phyloP scores from a whole-genome alignment of 495 filamentous ascomycete species.

The Aspergillus ostianus region DNA sequence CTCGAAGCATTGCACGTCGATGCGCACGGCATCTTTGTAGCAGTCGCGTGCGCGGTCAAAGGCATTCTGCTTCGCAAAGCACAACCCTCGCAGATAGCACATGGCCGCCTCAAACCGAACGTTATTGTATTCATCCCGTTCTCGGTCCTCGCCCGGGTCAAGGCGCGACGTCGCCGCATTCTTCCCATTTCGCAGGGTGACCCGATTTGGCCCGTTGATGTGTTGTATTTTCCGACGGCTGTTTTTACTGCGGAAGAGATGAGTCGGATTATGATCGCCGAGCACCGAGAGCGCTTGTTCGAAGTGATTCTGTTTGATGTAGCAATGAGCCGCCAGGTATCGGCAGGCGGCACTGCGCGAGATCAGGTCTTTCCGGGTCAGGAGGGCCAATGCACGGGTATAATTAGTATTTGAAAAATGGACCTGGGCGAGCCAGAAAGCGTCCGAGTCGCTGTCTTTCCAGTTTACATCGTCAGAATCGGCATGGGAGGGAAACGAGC shows the following conservation, averaged over 20 bases:
- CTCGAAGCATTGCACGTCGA: slow-evolving; percentile 98
- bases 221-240: slow-evolving; percentile 60
- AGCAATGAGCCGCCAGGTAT: slow-evolving; percentile 90
- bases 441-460: slow-evolving; percentile 82
- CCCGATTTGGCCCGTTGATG: slow-evolving; percentile 48
- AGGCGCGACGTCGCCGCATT: slow-evolving; percentile 36
- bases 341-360: slow-evolving; percentile 77
- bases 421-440: slow-evolving; percentile 90
- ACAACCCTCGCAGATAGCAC: slow-evolving; percentile 92
- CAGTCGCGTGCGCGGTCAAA: slow-evolving; percentile 97
- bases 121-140: slow-evolving; percentile 66
- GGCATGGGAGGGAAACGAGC: background rate
- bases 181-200: slow-evolving; percentile 49
- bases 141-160: slow-evolving; percentile 62
- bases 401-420: slow-evolving; percentile 95
- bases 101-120: slow-evolving; percentile 91
- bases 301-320: slow-evolving; percentile 84
- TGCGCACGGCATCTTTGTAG: slow-evolving; percentile 94
- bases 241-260: slow-evolving; percentile 71
- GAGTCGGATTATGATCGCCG: slow-evolving; percentile 86
- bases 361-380: slow-evolving; percentile 82
- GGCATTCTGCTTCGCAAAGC: slow-evolving; percentile 95
- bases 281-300: slow-evolving; percentile 85
- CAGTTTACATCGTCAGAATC: slow-evolving; percentile 21
- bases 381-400: slow-evolving; percentile 78